Evolutionary conservation across 1,284 basidiomycete species (phyloP).

Genomic region (Marasmius oreades): DNA sequence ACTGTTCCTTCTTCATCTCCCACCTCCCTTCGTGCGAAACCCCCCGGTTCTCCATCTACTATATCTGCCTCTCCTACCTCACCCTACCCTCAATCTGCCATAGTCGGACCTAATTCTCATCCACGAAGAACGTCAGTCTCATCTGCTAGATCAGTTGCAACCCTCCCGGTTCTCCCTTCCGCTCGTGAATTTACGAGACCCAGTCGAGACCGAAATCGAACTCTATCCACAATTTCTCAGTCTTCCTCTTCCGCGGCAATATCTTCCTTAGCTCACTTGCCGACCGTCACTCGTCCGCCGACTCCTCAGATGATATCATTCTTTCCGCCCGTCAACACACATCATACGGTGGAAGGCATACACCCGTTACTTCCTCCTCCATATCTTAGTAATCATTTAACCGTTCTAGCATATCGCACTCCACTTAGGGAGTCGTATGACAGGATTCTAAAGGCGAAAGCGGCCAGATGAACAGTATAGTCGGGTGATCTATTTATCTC

Average conservation of each 20-base stretch:
- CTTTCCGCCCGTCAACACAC: slow-evolving; percentile 10
- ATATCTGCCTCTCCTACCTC: slow-evolving; percentile 14
- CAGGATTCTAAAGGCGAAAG: slow-evolving; percentile 56
- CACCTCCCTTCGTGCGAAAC: slow-evolving; percentile 28
- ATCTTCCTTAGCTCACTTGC: slow-evolving; percentile 58
- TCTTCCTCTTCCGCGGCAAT: slow-evolving; percentile 60
- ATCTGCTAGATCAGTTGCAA: slow-evolving; percentile 58
- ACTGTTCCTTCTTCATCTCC: slow-evolving; percentile 30
- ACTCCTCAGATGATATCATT: slow-evolving; percentile 45
- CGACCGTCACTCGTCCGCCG: slow-evolving; percentile 48
- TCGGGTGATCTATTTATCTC: background rate
- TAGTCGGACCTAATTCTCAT: slow-evolving; percentile 5
- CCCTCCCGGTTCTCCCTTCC: slow-evolving; percentile 45
- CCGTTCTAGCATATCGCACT: slow-evolving; percentile 56
- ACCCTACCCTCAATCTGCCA: slow-evolving; percentile 9
- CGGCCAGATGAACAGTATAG: background rate
- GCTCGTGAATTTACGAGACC: slow-evolving; percentile 30
- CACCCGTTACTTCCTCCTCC: slow-evolving; percentile 69
- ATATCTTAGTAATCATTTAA: slow-evolving; percentile 65
- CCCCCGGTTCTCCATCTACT: slow-evolving; percentile 17
- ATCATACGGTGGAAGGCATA: slow-evolving; percentile 30
- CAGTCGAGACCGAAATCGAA: slow-evolving; percentile 55
- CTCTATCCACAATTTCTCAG: slow-evolving; percentile 61
- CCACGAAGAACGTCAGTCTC: slow-evolving; percentile 62
- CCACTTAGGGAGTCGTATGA: slow-evolving; percentile 69